Evolutionary conservation across 345 rosid genomes (phyloP), one percentile per base, ranked within the genome.

Genomic region (Geranium rotundifolium): DNA sequence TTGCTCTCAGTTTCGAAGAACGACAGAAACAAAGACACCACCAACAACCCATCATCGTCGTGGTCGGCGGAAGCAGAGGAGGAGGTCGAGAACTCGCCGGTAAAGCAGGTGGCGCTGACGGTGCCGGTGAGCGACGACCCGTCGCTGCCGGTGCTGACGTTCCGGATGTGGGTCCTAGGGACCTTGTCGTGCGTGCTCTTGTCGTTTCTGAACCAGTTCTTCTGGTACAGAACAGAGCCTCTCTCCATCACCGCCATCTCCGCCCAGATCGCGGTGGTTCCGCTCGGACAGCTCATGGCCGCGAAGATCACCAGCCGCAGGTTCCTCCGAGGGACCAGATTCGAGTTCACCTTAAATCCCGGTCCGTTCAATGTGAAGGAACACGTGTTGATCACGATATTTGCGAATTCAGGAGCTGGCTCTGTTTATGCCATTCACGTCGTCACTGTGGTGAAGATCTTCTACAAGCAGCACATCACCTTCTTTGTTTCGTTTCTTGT

Each of bases 361-460:
- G 97, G 99, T 12, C 97, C 99, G 1, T 93, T 90, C 73, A 90
- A 93, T 63, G 92, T 90, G 29, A 93, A 93, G 74, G 99, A 93
- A 66, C 99, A 93, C 77, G 97, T 93, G 31, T 79, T 90, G 29
- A 86, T 93, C 59, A 90, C 99, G 49, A 90, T 93, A 13, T 90
- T 93, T 62, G 99, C 99, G 17, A 93, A 88, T 54, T 91, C 99
- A 1, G 99, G 99, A 62, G 97, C 99, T 54, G 97, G 97, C 17
- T 82, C 88, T 29, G 96, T 90, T 54, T 88, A 90, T 65, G 99
- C 99, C 27, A 85, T 90, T 19, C 90, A 86, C 65, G 52, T 93
- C 7, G 92, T 93, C 12, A 93, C 96, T 8, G 97, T 86, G 30
- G 96, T 93, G 19, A 93, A 93, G 71, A 85, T 76, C 61, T 93